Evolutionary conservation across 768 basidiomycete genomes (phyloP).

Genomic region (Postia placenta): DNA sequence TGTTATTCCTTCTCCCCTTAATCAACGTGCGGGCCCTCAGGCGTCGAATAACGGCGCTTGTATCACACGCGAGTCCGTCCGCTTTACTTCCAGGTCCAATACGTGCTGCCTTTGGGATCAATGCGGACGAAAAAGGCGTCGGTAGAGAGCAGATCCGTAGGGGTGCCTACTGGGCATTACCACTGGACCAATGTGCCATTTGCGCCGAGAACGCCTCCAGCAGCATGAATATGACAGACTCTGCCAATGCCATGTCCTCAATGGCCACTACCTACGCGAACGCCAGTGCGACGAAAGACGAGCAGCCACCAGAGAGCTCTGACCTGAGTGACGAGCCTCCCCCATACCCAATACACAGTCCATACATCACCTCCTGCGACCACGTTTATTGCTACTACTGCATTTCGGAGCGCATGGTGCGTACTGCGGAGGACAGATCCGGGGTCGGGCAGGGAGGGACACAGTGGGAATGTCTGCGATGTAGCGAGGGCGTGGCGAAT

Average conservation of each 20-base stretch:
- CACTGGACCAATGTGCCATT: conserved; percentile 80
- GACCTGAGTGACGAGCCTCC: conserved; percentile 38
- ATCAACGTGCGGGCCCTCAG: conserved; percentile 64
- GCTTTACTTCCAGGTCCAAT: conserved; percentile 28
- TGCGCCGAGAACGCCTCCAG: conserved; percentile 75
- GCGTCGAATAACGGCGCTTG: conserved; percentile 40
- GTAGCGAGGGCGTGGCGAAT: conserved; percentile 55
- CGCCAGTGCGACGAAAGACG: neutral
- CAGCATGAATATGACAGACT: conserved; percentile 48
- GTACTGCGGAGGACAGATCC: conserved; percentile 51
- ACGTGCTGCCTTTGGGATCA: conserved; percentile 18
- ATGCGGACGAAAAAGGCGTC: neutral
- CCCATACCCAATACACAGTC: conserved; percentile 64
- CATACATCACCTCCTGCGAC: conserved; percentile 79
- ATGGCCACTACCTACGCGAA: conserved; percentile 21
- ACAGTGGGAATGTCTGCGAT: conserved; percentile 83
- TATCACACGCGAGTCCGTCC: conserved; percentile 20
- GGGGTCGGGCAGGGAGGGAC: conserved; percentile 34
- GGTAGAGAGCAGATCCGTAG: conserved; percentile 5
- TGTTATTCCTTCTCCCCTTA: conserved; percentile 86
- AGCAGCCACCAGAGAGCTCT: conserved; percentile 14
- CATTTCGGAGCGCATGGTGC: conserved; percentile 76
- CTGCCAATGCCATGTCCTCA: conserved; percentile 39
- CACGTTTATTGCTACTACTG: conserved; percentile 95
- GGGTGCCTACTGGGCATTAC: conserved; percentile 68